These are phyloP conservation scores for Apiospora phragmitis DNA, from an alignment of 2,329 filamentous ascomycete genomes.

Conservation along the genomic window DNA sequence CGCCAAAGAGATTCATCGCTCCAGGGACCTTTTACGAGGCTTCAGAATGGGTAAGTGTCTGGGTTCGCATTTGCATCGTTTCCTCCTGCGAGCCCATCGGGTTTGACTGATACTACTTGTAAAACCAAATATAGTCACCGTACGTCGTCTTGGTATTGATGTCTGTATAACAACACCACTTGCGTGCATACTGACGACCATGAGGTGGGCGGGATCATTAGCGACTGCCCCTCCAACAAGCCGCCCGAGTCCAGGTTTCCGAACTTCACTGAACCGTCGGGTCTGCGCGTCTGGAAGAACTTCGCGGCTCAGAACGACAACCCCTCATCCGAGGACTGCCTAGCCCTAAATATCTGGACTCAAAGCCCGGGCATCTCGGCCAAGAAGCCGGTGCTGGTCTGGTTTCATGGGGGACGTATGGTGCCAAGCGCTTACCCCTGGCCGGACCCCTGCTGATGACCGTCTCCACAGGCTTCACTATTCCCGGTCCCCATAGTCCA, in stretches of 20 bases:
- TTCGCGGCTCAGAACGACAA: constrained; percentile 24
- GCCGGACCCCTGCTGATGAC: neutral
- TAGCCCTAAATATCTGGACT: constrained; percentile 41
- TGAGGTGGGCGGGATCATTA: neutral
- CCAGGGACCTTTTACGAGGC: neutral
- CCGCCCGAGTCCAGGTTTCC: constrained; percentile 25
- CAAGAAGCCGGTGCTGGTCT: constrained; percentile 37
- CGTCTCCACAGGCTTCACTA: neutral
- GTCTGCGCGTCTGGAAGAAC: constrained; percentile 25
- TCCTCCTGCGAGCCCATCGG: neutral
- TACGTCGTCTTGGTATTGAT: neutral
- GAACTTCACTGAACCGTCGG: constrained; percentile 30
- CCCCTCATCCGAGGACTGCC: constrained; percentile 36
- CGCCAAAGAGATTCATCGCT: neutral
- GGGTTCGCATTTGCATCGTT: neutral
- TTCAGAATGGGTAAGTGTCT: neutral
- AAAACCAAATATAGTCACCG: neutral
- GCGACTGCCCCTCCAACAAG: constrained; percentile 28
- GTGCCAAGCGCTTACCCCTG: neutral
- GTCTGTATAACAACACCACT: too few relatives aligned
- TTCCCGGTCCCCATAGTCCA: constrained; percentile 10
- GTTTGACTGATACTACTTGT: too few relatives aligned
- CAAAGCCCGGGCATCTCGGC: constrained; percentile 15
- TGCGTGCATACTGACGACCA: neutral
- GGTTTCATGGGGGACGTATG: constrained; percentile 36